Conservation (phyloP, 495 filamentous ascomycete genomes). For the Lophium mytilinum region DNA sequence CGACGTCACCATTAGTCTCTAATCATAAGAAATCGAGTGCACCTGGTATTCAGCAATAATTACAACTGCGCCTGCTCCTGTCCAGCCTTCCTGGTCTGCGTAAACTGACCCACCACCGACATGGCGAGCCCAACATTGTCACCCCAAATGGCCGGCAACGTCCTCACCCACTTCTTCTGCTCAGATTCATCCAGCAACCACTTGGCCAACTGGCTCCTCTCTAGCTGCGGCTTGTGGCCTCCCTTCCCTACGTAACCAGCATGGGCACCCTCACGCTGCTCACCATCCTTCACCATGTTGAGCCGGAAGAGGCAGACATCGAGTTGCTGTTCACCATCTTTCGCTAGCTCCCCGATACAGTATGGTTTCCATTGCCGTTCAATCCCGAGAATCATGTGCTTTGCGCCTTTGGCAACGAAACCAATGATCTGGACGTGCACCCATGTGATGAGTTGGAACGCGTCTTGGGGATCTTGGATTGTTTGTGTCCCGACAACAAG, state of each 20-base stretch:
- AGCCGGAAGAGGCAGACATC: not conserved
- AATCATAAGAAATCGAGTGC: too few relatives aligned
- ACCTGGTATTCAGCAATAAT: not conserved
- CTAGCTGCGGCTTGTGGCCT: not conserved
- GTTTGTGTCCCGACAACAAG: not conserved
- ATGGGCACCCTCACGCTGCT: not conserved
- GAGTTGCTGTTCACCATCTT: not conserved
- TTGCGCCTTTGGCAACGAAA: not conserved
- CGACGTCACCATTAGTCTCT: too few relatives aligned
- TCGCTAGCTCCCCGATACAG: not conserved
- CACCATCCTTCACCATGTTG: not conserved
- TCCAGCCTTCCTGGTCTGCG: not conserved
- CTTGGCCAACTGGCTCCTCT: not conserved
- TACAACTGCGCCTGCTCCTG: not conserved
- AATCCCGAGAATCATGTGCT: not conserved
- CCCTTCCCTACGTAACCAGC: not conserved
- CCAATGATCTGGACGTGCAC: not conserved
- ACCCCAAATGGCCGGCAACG: not conserved
- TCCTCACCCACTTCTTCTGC: not conserved
- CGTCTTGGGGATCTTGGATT: not conserved
- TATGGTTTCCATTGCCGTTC: not conserved
- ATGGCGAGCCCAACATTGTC: not conserved
- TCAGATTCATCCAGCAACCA: not conserved
- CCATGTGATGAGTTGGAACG: not conserved
- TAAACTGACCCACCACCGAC: not conserved